Evolutionary conservation across 2,329 filamentous ascomycete species (phyloP).

Genomic region (Penicillium sp.): DNA sequence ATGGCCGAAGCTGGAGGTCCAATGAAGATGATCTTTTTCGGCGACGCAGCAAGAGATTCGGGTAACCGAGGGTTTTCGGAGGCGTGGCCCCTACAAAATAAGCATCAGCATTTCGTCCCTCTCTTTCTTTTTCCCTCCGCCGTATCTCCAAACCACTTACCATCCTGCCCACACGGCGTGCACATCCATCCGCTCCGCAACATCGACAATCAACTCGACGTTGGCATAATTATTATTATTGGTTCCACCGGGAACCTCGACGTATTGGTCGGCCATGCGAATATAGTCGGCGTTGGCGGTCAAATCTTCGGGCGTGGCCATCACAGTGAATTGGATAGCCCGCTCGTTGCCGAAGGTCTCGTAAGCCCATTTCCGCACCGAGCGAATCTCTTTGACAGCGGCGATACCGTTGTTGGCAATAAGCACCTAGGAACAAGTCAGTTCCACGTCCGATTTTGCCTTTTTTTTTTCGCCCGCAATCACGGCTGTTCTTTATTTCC

Average conservation of each 20-base stretch:
- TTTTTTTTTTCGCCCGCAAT: neutral
- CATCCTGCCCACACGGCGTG: constrained; percentile 99
- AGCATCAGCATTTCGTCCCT: neutral
- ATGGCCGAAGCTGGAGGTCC: constrained; percentile 95
- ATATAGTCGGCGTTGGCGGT: constrained; percentile 98
- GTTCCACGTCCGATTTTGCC: neutral
- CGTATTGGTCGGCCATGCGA: constrained; percentile 98
- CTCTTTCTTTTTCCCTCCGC: neutral
- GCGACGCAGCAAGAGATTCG: constrained; percentile 87
- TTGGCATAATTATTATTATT: constrained; percentile 99
- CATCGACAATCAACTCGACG: constrained; percentile 96
- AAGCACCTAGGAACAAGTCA: constrained; percentile 60
- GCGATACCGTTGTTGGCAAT: constrained; percentile 99
- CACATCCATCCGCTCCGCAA: constrained; percentile 96
- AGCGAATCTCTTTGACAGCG: constrained; percentile 97
- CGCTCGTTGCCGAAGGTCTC: constrained; percentile 97
- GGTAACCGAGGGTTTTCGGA: constrained; percentile 97
- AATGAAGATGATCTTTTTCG: constrained; percentile 98
- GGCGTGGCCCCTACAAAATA: constrained; percentile 67
- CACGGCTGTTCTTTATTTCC: neutral
- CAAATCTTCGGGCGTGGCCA: constrained; percentile 97
- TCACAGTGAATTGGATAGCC: constrained; percentile 98
- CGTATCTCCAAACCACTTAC: constrained; percentile 45
- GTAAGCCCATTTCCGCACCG: constrained; percentile 99
- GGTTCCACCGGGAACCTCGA: constrained; percentile 94